Conservation (phyloP, 768 basidiomycete genomes). For the Hericium erinaceus region DNA sequence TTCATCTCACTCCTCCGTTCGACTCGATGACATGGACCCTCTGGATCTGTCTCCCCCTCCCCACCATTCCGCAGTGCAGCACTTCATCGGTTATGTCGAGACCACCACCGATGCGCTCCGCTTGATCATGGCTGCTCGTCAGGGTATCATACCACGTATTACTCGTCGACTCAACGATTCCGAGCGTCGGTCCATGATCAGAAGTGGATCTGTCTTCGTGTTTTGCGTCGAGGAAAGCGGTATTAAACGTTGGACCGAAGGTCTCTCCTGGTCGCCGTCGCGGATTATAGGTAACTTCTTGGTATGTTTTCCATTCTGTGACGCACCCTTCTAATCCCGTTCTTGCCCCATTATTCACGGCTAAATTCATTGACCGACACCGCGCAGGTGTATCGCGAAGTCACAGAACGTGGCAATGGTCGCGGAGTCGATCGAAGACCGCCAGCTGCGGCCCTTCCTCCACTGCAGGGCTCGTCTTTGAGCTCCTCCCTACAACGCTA, state of each 20-base stretch:
- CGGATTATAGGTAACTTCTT: slow-evolving; percentile 81
- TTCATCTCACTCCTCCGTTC: slow-evolving; percentile 7
- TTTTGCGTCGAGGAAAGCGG: slow-evolving; percentile 86
- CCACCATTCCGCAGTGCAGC: slow-evolving; percentile 28
- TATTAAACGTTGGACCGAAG: slow-evolving; percentile 82
- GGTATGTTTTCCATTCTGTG: slow-evolving; percentile 30
- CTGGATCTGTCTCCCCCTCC: slow-evolving; percentile 5
- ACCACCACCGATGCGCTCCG: slow-evolving; percentile 75
- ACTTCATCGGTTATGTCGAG: slow-evolving; percentile 74
- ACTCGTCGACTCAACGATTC: slow-evolving; percentile 78
- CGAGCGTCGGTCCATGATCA: slow-evolving; percentile 50
- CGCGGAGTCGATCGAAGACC: slow-evolving; percentile 6
- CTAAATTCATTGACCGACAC: too few relatives aligned
- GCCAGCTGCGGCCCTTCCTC: slow-evolving; percentile 10
- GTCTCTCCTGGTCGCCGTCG: slow-evolving; percentile 74
- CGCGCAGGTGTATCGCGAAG: slow-evolving; percentile 70
- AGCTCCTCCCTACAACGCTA: slow-evolving; percentile 6
- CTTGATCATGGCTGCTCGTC: slow-evolving; percentile 73
- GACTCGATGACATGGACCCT: background rate
- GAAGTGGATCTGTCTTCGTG: slow-evolving; percentile 66
- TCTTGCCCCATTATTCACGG: background rate
- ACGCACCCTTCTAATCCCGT: background rate
- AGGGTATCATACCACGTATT: slow-evolving; percentile 72
- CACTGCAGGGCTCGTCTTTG: slow-evolving; percentile 9
- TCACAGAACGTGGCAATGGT: slow-evolving; percentile 46